Conservation (phyloP, 2,329 filamentous ascomycete genomes). For the Aphanoascus verrucosus region DNA sequence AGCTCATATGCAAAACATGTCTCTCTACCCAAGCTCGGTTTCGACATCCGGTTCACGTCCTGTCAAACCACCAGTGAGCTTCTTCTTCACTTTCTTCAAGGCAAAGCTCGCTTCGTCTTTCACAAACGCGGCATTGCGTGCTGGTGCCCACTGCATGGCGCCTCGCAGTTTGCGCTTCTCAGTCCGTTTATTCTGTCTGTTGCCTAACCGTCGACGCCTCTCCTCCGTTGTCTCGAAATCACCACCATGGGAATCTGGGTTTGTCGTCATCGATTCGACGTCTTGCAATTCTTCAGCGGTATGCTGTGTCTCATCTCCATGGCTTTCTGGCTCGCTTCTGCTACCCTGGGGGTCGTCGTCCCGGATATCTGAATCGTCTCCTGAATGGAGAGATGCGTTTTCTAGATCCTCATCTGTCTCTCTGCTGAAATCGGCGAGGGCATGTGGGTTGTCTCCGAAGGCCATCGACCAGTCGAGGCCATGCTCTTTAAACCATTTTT, state of each 20-base stretch:
- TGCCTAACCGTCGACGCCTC: conserved; percentile 18
- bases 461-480: conserved; percentile 80
- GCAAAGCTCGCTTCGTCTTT: conserved; percentile 80
- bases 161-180: conserved; percentile 79
- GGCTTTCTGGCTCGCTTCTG: neutral
- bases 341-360: conserved; percentile 11
- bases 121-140: conserved; percentile 73
- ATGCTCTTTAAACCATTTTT: conserved; percentile 66
- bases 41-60: conserved; percentile 82
- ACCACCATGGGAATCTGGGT: conserved; percentile 5
- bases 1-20: neutral
- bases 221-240: conserved; percentile 16
- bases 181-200: conserved; percentile 33
- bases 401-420: conserved; percentile 28
- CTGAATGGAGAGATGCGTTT: conserved; percentile 19
- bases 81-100: conserved; percentile 61
- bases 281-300: conserved; percentile 25
- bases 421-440: conserved; percentile 44
- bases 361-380: conserved; percentile 18
- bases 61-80: conserved; percentile 58
- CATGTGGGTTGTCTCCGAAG: conserved; percentile 65
- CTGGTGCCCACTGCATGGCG: conserved; percentile 89
- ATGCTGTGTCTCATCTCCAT: conserved; percentile 21
- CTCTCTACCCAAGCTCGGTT: conserved; percentile 46
- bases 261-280: conserved; percentile 23